Conservation (phyloP, 805 yeast genomes). For the Yarrowia bubula region DNA sequence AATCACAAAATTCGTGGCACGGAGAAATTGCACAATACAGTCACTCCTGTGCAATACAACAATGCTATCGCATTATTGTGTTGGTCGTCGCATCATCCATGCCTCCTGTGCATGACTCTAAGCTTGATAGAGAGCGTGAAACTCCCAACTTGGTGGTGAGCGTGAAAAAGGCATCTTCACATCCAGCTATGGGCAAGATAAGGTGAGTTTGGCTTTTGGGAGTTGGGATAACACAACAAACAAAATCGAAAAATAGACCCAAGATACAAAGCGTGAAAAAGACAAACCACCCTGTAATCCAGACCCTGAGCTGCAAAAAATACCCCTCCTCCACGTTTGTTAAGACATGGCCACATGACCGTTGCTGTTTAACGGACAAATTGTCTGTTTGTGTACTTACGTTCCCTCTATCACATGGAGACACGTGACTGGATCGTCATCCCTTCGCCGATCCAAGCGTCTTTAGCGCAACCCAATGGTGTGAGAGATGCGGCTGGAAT, state of each 20-base stretch:
- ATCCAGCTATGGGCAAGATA: background rate
- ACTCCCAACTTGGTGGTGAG: background rate
- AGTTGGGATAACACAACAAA: background rate
- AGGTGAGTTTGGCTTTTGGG: background rate
- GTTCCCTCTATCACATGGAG: background rate
- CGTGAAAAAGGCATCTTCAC: background rate
- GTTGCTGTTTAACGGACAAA: background rate
- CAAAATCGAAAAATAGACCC: background rate
- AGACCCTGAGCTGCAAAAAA: background rate
- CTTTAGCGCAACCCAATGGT: conserved; percentile 8
- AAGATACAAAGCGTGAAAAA: background rate
- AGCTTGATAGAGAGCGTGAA: conserved; percentile 2
- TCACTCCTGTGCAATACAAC: no score
- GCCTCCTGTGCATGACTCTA: background rate
- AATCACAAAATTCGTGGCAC: no score
- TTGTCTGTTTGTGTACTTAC: no score
- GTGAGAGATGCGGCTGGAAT: conserved; percentile 21
- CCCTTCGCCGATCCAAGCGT: background rate
- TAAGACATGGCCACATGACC: background rate
- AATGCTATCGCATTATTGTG: no score
- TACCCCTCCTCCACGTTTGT: background rate
- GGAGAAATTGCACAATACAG: background rate
- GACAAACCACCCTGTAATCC: background rate
- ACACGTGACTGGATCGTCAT: conserved; percentile 1
- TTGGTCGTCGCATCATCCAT: background rate